phyloP scores from a whole-genome alignment of 495 filamentous ascomycete species.

The Penicillium pancosmium region DNA sequence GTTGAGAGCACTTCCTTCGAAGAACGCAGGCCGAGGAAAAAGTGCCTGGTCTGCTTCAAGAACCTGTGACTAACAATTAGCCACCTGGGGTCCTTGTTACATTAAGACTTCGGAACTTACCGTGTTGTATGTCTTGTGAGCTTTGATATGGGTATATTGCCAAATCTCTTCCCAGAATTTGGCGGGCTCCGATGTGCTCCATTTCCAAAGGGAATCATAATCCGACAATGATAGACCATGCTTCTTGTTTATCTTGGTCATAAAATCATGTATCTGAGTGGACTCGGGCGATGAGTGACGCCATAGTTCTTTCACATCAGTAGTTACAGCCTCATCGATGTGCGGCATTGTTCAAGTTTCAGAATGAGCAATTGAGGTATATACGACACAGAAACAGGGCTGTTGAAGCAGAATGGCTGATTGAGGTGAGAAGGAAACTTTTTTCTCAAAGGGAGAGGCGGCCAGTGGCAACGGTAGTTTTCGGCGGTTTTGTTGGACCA shows the following conservation, averaged over 20 bases:
- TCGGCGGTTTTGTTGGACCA: neutral
- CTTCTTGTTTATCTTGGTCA: slow-evolving; percentile 67
- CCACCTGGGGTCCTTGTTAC: too few species aligned
- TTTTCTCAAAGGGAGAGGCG: neutral
- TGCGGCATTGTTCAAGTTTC: slow-evolving; percentile 31
- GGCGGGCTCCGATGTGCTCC: slow-evolving; percentile 77
- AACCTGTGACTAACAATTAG: slow-evolving; percentile 51
- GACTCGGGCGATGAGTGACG: slow-evolving; percentile 64
- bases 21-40: slow-evolving; percentile 87
- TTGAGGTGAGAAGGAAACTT: neutral
- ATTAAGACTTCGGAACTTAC: slow-evolving; percentile 42
- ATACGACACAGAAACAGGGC: neutral
- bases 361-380: neutral
- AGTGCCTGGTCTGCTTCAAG: slow-evolving; percentile 65
- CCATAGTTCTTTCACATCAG: slow-evolving; percentile 62
- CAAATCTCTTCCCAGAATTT: slow-evolving; percentile 87
- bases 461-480: neutral
- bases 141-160: slow-evolving; percentile 74
- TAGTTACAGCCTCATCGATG: slow-evolving; percentile 27
- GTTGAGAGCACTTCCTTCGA: slow-evolving; percentile 75
- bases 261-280: slow-evolving; percentile 72
- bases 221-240: slow-evolving; percentile 61
- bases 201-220: slow-evolving; percentile 75
- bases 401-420: neutral
- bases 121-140: slow-evolving; percentile 62